Base-by-base conservation (phyloP, 495 filamentous ascomycete species). In the Penicillium robsamsonii region DNA sequence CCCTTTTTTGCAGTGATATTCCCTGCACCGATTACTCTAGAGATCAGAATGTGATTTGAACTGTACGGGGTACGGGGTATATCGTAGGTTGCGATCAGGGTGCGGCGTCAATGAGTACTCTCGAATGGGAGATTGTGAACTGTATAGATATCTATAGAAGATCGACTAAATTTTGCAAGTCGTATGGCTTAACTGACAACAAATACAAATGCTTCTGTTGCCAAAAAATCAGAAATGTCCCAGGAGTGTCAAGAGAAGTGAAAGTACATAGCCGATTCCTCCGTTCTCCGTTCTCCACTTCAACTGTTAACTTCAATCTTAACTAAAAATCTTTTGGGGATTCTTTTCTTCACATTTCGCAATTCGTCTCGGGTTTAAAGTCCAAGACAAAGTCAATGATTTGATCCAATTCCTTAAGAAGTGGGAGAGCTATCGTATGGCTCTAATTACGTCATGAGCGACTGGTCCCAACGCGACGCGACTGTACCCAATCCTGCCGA, bases 401-500 rank as follows among this genome's bases (percentile, higher is more conserved):
- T 33, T 2, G 10, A 12, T 33, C 10, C 15, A 38, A 17, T 9
- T 37, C 7, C n/a, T 8, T 1, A 6, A 9, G 15, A 17, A 17
- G 15, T 17, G n/a, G 35, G 35, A 9, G 0, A 38, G n/a, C 35
- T 15, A 4, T 38, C 35, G n/a, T 7, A 9, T 17, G 35, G n/a
- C 33, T 37, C 33, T 5, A 37, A n/a, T 38, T 17, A 17, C 35
- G 35, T 15, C 24, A 45, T 27, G 43, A 50, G 11, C 8, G 48
- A 50, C 33, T 50, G 33, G 48, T 18, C 22, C 9, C 30, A 35
- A 10, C 15, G 18, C 2, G 12, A 18, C 8, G 11, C 40, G 38
- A 41, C 27, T 53, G 4, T 57, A 5, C 65, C 62, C n/a, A 57
- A 68, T 38, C 57, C 65, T 17, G 61, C 56, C 9, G 57, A 63